These are phyloP conservation scores for Saccharum officinarum DNA, from an alignment of 176 grass and related monocot species.

Conservation along the genomic window DNA sequence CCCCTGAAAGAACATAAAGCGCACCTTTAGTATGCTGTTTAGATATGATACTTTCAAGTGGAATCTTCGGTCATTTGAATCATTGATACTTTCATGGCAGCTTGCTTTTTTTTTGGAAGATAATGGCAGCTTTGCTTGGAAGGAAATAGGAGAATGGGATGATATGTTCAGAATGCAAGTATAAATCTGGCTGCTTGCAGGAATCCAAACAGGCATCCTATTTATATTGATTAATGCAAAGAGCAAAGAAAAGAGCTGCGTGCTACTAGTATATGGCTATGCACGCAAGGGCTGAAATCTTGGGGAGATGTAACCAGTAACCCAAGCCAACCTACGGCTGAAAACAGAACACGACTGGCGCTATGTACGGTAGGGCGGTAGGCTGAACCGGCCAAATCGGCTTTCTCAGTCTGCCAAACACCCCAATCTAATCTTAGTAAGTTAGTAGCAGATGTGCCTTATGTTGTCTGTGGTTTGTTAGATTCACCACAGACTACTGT, in stretches of 20 bases:
- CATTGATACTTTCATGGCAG: background rate
- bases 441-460: background rate
- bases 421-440: background rate
- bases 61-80: background rate
- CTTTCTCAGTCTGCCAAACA: background rate
- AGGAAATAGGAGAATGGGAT: background rate
- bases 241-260: background rate
- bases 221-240: too few species aligned
- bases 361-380: background rate
- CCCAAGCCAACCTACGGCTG: background rate
- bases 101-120: background rate
- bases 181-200: too few species aligned
- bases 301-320: too few species aligned
- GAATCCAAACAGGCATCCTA: background rate
- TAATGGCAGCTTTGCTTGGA: too few species aligned
- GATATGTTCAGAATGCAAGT: background rate
- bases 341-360: background rate
- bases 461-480: background rate
- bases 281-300: too few species aligned
- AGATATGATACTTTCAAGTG: slow-evolving; percentile 25
- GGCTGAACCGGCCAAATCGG: background rate
- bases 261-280: too few species aligned
- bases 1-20: slow-evolving; percentile 36
- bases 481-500: background rate
- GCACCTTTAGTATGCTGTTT: slow-evolving; percentile 7